Evolutionary conservation across 1,139 yeast species (phyloP), one percentile per base, ranked within the genome.

Genomic region (Meyerozyma carpophila): DNA sequence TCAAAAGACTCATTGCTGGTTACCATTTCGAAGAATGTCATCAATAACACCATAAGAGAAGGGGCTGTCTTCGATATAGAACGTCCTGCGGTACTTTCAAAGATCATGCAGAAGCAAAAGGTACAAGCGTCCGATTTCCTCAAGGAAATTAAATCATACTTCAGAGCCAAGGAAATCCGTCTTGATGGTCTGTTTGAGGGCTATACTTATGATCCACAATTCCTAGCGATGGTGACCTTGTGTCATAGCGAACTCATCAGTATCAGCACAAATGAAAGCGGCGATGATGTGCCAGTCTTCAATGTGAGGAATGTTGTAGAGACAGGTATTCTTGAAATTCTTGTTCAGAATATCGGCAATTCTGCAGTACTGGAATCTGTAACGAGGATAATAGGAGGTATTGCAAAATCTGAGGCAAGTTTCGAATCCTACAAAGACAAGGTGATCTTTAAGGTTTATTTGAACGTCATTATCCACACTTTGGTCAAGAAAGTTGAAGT

Each of bases 191-290:
- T 48, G 1, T 48, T 53, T 37, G 50, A 51, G 6, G 48, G 57
- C 4, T 61, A 68, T 0, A 50, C 63, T 2, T 85, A 85, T 55
- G 91, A 85, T 56, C 72, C 80, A 21, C 79, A 82, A 50, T 83
- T 85, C 50, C 54, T 85, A 26, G 55, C 82, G 51, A 65, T 84
- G 49, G 57, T 81, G 49, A 62, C 81, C 11, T 58, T 83, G 36
- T 82, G 81, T 56, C 83, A 81, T 53, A 81, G 77, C 5, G 90
- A 84, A 47, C 65, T 84, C 37, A 73, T 84, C 45, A 63, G 59
- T 32, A 18, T 52, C 50, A 14, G 50, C 44, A 2, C 56, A 52
- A 39, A 43, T 18, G 60, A 58, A 21, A 62, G 58, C 8, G 61
- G 58, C 8, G 48, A 57, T 6, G 54, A 55, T 2, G 56, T 58